These are phyloP conservation scores for Dictyostelium citrinum DNA, from an alignment of 78 protist species.

Conservation along the genomic window DNA sequence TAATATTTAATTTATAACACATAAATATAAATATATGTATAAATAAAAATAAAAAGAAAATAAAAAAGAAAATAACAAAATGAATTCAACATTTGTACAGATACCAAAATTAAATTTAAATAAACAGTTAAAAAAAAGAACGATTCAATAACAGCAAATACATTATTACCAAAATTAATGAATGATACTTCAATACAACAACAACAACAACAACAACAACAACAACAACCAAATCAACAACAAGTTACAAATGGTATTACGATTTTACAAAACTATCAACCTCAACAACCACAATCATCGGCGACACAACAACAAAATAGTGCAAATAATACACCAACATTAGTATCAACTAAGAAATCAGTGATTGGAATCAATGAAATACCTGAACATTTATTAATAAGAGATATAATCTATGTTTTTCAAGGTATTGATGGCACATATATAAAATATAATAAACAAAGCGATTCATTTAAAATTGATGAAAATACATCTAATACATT, in stretches of 20 bases:
- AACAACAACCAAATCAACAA: not conserved
- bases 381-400: constrained; percentile 18
- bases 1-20: too few species aligned
- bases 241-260: not conserved
- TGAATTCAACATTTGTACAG: constrained; percentile 8
- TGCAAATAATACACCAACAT: not conserved
- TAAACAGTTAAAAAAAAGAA: not conserved
- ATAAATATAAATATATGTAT: not conserved
- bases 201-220: not conserved
- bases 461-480: constrained; percentile 17
- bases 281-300: not conserved
- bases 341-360: not conserved
- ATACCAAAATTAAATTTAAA: not conserved
- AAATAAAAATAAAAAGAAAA: not conserved
- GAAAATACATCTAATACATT: not conserved
- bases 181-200: not conserved
- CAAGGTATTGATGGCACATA: constrained; percentile 68
- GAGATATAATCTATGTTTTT: constrained; percentile 54
- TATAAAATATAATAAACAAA: constrained; percentile 21
- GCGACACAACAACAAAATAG: not conserved
- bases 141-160: not conserved
- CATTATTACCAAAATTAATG: not conserved
- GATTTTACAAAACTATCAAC: not conserved
- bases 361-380: not conserved
- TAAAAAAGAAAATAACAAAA: not conserved